Conservation (phyloP, 2,329 filamentous ascomycete species). For the Penicillium sclerotigenum region DNA sequence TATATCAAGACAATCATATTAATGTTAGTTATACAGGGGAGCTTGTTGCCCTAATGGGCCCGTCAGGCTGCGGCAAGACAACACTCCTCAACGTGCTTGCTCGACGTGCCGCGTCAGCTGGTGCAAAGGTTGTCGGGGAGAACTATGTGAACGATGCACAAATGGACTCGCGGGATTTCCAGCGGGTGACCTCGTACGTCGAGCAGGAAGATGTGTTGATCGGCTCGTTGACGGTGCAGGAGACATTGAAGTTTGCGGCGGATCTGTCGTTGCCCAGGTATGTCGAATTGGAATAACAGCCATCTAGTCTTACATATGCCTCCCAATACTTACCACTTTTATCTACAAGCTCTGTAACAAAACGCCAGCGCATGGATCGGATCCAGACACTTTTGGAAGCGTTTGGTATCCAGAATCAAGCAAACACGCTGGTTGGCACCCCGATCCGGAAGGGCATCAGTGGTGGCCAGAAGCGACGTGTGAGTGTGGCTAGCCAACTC, state of each 20-base stretch:
- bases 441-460: conserved; percentile 79
- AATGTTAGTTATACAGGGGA: conserved; percentile 52
- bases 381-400: conserved; percentile 65
- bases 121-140: conserved; percentile 52
- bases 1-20: neutral
- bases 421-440: conserved; percentile 72
- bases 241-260: conserved; percentile 76
- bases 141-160: conserved; percentile 62
- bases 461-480: conserved; percentile 77
- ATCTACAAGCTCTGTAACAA: conserved; percentile 46
- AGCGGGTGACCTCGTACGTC: conserved; percentile 70
- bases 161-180: conserved; percentile 56
- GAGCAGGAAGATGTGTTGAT: conserved; percentile 86
- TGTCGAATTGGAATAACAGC: conserved; percentile 9
- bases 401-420: conserved; percentile 70
- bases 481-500: conserved; percentile 76
- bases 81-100: conserved; percentile 79
- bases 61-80: conserved; percentile 71
- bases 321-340: neutral
- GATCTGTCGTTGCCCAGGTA: conserved; percentile 60
- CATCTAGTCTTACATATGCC: neutral
- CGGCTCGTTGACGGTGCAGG: conserved; percentile 73
- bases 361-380: conserved; percentile 58
- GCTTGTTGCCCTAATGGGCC: conserved; percentile 78
- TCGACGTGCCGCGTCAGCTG: conserved; percentile 54